phyloP scores from a whole-genome alignment of 257 asterid genomes.

The Cynanchum wilfordii region DNA sequence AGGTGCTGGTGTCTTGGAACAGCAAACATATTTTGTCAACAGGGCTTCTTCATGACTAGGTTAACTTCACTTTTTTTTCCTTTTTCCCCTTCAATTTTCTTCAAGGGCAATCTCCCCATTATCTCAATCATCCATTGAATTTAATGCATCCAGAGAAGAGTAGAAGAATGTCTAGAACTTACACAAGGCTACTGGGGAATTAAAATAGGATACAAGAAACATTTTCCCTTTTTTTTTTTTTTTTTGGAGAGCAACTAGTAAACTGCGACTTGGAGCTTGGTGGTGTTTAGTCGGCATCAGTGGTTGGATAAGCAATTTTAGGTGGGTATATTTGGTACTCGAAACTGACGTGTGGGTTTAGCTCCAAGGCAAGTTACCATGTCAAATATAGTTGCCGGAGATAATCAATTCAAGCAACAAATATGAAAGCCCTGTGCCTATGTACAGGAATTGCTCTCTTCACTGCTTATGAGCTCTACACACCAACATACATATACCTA shows the following conservation, averaged over 20 bases:
- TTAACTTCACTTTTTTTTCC: too few relatives aligned
- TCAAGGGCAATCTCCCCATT: not conserved
- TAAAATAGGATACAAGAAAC: not conserved
- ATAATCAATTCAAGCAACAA: not conserved
- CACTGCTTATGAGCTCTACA: not conserved
- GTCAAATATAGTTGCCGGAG: not conserved
- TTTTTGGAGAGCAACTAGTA: not conserved
- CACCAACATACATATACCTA: not conserved
- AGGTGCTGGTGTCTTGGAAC: not conserved
- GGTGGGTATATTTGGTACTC: not conserved
- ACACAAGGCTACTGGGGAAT: not conserved
- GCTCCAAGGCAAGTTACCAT: not conserved
- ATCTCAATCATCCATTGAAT: not conserved
- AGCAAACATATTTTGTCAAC: too few relatives aligned
- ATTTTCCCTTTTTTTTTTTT: not conserved
- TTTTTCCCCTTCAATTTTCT: not conserved
- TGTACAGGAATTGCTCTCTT: not conserved
- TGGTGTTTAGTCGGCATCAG: slow-evolving; percentile 5
- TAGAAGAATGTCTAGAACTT: not conserved
- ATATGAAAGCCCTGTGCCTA: too few relatives aligned
- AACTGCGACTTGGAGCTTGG: not conserved
- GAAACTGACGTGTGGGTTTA: not conserved
- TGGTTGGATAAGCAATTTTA: slow-evolving; percentile 1
- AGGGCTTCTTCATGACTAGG: not conserved
- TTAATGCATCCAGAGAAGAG: not conserved